Conservation (phyloP, 208 protist genomes). For the Entamoeba dispar region DNA sequence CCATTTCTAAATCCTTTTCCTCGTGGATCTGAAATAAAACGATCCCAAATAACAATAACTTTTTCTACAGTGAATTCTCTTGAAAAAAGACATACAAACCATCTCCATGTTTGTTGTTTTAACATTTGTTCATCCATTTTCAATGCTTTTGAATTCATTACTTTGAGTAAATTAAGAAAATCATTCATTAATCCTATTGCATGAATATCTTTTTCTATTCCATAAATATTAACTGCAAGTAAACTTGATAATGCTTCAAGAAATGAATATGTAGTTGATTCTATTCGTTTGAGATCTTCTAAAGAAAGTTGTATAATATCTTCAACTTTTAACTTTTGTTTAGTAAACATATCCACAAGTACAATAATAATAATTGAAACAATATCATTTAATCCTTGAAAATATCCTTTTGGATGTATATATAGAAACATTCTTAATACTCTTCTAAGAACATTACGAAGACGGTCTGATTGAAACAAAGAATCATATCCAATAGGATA, state of each 20-base stretch:
- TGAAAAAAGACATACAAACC: background rate
- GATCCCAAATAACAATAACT: background rate
- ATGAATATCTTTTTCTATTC: background rate
- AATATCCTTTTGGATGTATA: background rate
- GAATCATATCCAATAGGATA: background rate
- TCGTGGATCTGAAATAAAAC: background rate
- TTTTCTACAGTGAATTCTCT: background rate
- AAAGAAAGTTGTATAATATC: background rate
- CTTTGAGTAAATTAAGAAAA: background rate
- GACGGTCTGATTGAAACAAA: background rate
- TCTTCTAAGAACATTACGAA: background rate
- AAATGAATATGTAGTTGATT: background rate
- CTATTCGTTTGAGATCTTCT: background rate
- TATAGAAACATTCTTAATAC: background rate
- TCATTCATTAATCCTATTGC: background rate
- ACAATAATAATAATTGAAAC: background rate
- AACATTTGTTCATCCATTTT: background rate
- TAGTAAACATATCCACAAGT: background rate
- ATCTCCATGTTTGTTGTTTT: background rate
- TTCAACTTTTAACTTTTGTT: background rate
- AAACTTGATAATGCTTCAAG: background rate
- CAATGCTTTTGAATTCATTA: background rate
- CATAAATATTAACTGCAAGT: background rate
- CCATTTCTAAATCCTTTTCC: background rate
- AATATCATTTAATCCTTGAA: background rate